Conservation (phyloP, 2,329 filamentous ascomycete genomes). For the Neospermospora avenae region DNA sequence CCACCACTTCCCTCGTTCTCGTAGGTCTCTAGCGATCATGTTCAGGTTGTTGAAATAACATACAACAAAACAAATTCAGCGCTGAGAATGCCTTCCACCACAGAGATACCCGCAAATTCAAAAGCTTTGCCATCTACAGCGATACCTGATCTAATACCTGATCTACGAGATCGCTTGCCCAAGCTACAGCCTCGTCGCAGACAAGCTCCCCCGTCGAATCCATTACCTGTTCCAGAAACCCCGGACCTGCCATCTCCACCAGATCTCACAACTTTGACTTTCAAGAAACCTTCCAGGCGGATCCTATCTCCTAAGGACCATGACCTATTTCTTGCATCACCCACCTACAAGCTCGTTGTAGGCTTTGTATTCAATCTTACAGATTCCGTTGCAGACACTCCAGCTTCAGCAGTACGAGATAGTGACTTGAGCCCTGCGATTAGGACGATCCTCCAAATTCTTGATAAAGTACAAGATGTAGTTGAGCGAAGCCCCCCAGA, state of each 20-base stretch:
- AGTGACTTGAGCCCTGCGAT: conserved; percentile 56
- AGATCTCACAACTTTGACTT: conserved; percentile 56
- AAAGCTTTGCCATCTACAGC: conserved; percentile 15
- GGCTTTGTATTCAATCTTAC: conserved; percentile 85
- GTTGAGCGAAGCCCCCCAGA: conserved; percentile 71
- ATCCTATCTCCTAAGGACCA: conserved; percentile 83
- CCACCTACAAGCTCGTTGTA: conserved; percentile 71
- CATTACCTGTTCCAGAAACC: conserved; percentile 68
- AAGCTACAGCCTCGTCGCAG: conserved; percentile 65
- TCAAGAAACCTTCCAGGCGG: conserved; percentile 66
- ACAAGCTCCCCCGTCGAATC: conserved; percentile 49
- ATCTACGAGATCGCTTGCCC: conserved; percentile 57
- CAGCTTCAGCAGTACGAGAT: conserved; percentile 60
- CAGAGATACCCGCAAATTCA: conserved; percentile 7
- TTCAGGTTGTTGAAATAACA: not conserved
- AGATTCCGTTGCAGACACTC: conserved; percentile 71
- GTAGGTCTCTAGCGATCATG: not conserved
- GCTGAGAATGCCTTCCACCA: conserved; percentile 30
- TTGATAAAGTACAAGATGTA: conserved; percentile 66
- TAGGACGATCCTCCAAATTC: conserved; percentile 61
- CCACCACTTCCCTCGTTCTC: not conserved
- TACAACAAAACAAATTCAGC: conserved; percentile 7
- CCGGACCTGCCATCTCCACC: conserved; percentile 69
- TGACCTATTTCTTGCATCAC: conserved; percentile 73
- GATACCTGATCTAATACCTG: conserved; percentile 49